These are phyloP conservation scores for Aspergillus bombycis DNA, from an alignment of 2,329 filamentous ascomycete species.

Conservation along the genomic window DNA sequence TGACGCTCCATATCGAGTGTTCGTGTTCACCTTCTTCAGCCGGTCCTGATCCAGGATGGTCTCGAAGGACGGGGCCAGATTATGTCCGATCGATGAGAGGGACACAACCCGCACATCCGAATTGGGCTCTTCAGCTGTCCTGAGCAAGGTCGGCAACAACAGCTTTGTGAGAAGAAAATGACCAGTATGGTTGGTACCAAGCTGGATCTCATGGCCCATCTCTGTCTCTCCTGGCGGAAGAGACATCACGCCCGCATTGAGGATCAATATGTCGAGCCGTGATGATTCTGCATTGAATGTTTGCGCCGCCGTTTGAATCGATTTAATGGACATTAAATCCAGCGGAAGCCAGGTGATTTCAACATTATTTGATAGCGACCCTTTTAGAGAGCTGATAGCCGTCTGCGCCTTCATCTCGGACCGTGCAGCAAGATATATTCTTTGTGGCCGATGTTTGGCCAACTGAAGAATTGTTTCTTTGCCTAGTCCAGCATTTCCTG, in stretches of 20 bases:
- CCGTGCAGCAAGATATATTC: slow-evolving; percentile 44
- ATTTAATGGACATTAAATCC: slow-evolving; percentile 49
- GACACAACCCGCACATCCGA: slow-evolving; percentile 33
- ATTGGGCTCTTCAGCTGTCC: slow-evolving; percentile 24
- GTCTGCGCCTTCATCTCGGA: slow-evolving; percentile 24
- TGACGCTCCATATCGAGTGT: slow-evolving; percentile 45
- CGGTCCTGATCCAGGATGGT: slow-evolving; percentile 35
- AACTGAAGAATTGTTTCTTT: slow-evolving; percentile 46
- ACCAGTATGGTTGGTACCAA: slow-evolving; percentile 45
- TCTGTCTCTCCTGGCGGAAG: slow-evolving; percentile 37
- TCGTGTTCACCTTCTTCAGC: slow-evolving; percentile 36
- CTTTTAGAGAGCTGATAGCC: slow-evolving; percentile 25
- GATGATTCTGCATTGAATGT: background rate
- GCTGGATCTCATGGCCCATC: slow-evolving; percentile 42
- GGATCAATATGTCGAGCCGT: slow-evolving; percentile 41
- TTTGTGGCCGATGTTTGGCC: slow-evolving; percentile 44
- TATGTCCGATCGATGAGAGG: slow-evolving; percentile 36
- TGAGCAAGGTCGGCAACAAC: slow-evolving; percentile 34
- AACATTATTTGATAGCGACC: slow-evolving; percentile 16
- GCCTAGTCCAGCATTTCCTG: slow-evolving; percentile 54
- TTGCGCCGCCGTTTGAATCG: background rate
- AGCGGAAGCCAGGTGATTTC: slow-evolving; percentile 31
- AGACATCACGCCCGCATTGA: slow-evolving; percentile 49
- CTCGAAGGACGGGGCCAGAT: slow-evolving; percentile 28
- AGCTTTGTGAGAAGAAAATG: slow-evolving; percentile 43